A percentile compares a stretch with the other conserved stretches of the same genome.
Conservation (phyloP, 441 rosid genomes). For the Populus hybrid region DNA sequence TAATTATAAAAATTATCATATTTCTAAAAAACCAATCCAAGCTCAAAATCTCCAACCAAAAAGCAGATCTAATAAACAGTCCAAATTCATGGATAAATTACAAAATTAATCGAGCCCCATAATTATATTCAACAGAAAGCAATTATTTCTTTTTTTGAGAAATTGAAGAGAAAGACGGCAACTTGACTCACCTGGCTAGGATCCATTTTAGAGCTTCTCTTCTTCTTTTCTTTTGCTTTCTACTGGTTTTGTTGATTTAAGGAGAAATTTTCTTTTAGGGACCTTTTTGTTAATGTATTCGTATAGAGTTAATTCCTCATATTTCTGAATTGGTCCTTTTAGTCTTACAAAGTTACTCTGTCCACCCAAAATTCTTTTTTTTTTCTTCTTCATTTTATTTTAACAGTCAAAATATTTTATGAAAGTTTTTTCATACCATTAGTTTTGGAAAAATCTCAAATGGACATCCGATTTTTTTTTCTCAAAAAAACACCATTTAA, state of each 20-base stretch:
- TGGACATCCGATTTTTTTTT: background rate
- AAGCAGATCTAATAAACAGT: too few relatives aligned
- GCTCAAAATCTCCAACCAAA: background rate
- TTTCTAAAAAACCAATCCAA: background rate
- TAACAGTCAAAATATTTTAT: background rate
- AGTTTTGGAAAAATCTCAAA: background rate
- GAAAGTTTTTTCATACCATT: background rate
- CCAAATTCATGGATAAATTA: too few relatives aligned
- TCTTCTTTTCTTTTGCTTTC: background rate
- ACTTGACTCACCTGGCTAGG: slow-evolving; percentile 38
- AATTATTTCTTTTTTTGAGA: background rate
- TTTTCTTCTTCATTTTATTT: background rate
- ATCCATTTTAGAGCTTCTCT: slow-evolving; percentile 30
- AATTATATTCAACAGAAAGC: background rate
- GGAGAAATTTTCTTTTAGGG: background rate
- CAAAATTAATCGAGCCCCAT: background rate
- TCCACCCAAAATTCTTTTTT: too few relatives aligned
- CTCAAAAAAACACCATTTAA: too few relatives aligned
- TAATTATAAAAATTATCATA: too few relatives aligned
- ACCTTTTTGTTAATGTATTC: background rate
- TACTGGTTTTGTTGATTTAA: background rate
- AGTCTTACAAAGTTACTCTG: background rate
- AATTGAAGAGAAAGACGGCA: background rate
- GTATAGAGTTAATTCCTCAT: slow-evolving; percentile 3
- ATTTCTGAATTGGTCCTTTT: slow-evolving; percentile 11